Conservation (phyloP, 768 basidiomycete genomes). For the Mrakia blollopis region DNA sequence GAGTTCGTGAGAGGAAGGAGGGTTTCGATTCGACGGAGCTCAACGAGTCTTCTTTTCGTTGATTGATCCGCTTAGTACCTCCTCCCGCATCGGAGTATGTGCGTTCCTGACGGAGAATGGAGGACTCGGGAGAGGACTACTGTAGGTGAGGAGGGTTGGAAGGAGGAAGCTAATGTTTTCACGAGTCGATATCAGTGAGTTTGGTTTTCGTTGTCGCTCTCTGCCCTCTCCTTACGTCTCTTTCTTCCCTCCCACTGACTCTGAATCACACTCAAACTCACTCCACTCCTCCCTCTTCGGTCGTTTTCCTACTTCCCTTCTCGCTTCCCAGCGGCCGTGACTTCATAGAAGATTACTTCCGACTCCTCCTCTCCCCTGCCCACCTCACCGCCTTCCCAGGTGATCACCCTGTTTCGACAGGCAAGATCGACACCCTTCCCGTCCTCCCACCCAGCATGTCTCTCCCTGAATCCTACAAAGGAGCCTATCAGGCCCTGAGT, state of each 20-base stretch:
- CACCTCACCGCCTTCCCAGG: neutral
- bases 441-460: neutral
- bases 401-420: neutral
- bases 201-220: neutral
- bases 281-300: neutral
- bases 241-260: neutral
- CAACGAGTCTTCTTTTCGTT: neutral
- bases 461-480: neutral
- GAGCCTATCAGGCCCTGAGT: neutral
- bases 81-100: neutral
- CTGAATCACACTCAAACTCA: too few species aligned
- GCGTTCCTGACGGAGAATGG: conserved; percentile 7
- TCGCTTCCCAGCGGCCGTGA: neutral
- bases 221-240: neutral
- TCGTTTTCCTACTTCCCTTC: too few species aligned
- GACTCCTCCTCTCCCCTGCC: neutral
- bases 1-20: neutral
- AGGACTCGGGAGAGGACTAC: neutral
- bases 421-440: neutral
- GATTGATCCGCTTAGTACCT: neutral
- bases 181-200: conserved; percentile 9
- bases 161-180: neutral
- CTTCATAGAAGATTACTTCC: conserved; percentile 4
- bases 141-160: neutral
- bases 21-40: neutral